Conservation (phyloP, 306 rosid genomes). For the Crotalaria pallida region DNA sequence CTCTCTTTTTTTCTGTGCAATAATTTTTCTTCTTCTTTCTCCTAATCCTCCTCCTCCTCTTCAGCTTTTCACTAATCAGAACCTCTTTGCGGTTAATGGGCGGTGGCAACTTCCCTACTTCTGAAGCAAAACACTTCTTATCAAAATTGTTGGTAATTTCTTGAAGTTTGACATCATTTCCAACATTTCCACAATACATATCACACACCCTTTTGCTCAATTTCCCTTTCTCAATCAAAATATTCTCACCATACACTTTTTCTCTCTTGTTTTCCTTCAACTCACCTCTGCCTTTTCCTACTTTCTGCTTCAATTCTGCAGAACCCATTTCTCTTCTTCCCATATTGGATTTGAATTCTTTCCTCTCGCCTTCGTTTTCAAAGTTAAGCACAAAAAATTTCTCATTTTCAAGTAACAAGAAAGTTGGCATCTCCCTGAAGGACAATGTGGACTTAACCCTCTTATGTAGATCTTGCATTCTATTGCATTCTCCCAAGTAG, state of each 20-base stretch:
- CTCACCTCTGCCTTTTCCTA: slow-evolving; percentile 11
- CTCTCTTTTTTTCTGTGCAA: slow-evolving; percentile 23
- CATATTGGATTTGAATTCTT: slow-evolving; percentile 22
- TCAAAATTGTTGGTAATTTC: slow-evolving; percentile 26
- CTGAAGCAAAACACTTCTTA: slow-evolving; percentile 19
- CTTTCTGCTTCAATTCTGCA: slow-evolving; percentile 41
- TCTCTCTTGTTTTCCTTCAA: slow-evolving; percentile 35
- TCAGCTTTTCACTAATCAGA: slow-evolving; percentile 19
- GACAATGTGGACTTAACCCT: slow-evolving; percentile 51
- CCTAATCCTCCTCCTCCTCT: slow-evolving; percentile 10
- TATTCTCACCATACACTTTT: slow-evolving; percentile 10
- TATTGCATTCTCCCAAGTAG: slow-evolving; percentile 32
- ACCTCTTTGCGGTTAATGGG: slow-evolving; percentile 9
- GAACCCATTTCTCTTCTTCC: slow-evolving; percentile 18
- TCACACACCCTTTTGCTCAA: slow-evolving; percentile 26
- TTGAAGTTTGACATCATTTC: slow-evolving; percentile 15
- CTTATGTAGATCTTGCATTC: slow-evolving; percentile 27
- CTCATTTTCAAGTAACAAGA: slow-evolving; percentile 50
- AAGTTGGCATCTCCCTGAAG: slow-evolving; percentile 53
- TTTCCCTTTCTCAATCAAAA: slow-evolving; percentile 32
- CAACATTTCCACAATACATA: not conserved
- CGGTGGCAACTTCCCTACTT: slow-evolving; percentile 20
- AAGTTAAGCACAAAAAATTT: slow-evolving; percentile 62
- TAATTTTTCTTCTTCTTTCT: slow-evolving; percentile 15
- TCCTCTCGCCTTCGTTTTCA: slow-evolving; percentile 32